Percentiles rank a stretch among this genome's conserved stretches.
Evolutionary conservation across 2,329 filamentous ascomycete species (phyloP).

Genomic region (Diaporthe capsici): DNA sequence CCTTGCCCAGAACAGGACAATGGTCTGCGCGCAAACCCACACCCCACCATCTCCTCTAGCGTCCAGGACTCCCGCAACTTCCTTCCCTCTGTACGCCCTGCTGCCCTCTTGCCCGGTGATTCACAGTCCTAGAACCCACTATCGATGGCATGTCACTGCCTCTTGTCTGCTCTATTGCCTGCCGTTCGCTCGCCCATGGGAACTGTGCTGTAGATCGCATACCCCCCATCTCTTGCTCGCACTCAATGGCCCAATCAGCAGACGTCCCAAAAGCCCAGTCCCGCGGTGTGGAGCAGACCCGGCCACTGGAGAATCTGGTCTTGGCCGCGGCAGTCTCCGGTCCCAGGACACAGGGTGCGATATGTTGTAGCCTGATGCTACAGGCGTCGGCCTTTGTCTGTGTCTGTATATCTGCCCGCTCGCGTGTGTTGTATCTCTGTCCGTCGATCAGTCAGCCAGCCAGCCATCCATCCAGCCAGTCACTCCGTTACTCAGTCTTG

Average conservation of each 20-base stretch:
- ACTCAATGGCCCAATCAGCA: conserved; percentile 21
- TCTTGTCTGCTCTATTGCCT: not conserved
- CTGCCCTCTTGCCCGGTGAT: conserved; percentile 19
- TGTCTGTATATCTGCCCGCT: conserved; percentile 9
- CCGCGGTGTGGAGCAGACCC: conserved; percentile 2
- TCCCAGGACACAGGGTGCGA: conserved; percentile 5
- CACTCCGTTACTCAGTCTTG: not conserved
- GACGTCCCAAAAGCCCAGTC: conserved; percentile 12
- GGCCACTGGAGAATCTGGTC: conserved; percentile 9
- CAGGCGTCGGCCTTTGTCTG: not conserved
- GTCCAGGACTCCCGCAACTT: conserved; percentile 28
- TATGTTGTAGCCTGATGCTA: conserved; percentile 20
- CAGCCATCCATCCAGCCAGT: not conserved
- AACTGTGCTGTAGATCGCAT: conserved; percentile 10
- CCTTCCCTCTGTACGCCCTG: conserved; percentile 20
- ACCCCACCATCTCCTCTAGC: conserved; percentile 10
- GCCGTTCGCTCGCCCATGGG: not conserved
- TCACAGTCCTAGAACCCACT: conserved; percentile 10
- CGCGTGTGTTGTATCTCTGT: not conserved
- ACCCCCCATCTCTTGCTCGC: conserved; percentile 3
- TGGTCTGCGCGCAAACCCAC: conserved; percentile 28
- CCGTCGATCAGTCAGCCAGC: not conserved
- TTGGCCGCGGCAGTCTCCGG: conserved; percentile 4
- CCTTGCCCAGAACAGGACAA: not conserved
- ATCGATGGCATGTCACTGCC: conserved; percentile 18